Evolutionary conservation across 345 rosid genomes (phyloP).

Genomic region (Syzygium aqueum): DNA sequence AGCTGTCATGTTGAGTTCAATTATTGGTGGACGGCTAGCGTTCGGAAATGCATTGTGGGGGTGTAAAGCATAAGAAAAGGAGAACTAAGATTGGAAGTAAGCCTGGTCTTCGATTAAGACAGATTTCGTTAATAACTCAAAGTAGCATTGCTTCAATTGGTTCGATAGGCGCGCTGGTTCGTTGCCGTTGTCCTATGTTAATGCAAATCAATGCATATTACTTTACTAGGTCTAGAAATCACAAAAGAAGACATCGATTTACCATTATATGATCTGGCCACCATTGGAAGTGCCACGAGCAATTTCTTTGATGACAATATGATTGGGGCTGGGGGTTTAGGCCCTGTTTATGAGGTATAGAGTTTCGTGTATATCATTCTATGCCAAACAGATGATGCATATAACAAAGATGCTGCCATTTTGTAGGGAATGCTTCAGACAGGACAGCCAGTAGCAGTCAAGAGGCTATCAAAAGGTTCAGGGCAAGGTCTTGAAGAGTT

Average conservation of each 20-base stretch:
- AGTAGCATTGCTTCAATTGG: not conserved
- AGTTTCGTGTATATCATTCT: not conserved
- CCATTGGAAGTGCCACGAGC: constrained; percentile 22
- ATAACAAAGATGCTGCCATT: not conserved
- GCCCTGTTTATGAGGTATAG: constrained; percentile 27
- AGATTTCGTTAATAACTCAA: not conserved
- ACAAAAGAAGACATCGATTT: constrained; percentile 10
- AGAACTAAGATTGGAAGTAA: not conserved
- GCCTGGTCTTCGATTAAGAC: not conserved
- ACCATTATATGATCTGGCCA: constrained; percentile 24
- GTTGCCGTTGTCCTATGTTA: not conserved
- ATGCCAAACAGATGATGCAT: too few species aligned
- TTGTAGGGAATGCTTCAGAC: constrained; percentile 27
- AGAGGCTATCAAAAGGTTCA: constrained; percentile 29
- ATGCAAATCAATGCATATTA: not conserved
- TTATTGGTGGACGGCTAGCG: not conserved
- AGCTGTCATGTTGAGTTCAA: not conserved
- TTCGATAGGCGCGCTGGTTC: not conserved
- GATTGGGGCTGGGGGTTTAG: constrained; percentile 39
- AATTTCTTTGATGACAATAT: constrained; percentile 19
- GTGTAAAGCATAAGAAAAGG: not conserved
- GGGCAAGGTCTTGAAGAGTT: constrained; percentile 43
- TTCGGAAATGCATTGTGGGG: not conserved
- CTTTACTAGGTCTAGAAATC: not conserved
- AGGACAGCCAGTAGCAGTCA: constrained; percentile 36